phyloP scores from a whole-genome alignment of 495 filamentous ascomycete genomes.

The Neurospora sp. region DNA sequence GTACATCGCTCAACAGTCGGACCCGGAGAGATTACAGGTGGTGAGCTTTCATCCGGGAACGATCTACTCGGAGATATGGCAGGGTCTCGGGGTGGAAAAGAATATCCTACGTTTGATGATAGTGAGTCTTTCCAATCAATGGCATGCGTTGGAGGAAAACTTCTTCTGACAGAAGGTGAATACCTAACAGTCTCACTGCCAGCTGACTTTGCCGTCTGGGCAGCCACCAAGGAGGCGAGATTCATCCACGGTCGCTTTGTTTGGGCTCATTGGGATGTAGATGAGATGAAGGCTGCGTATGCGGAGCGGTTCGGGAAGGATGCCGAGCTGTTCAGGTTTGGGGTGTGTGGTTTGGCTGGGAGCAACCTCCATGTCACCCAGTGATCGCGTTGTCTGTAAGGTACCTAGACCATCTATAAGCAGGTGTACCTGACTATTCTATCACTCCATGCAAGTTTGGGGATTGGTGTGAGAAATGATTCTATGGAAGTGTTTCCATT shows the following conservation, averaged over 20 bases:
- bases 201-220: constrained; percentile 41
- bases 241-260: constrained; percentile 43
- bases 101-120: constrained; percentile 22
- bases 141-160: neutral
- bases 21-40: constrained; percentile 27
- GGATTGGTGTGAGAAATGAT: too few relatives aligned
- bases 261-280: constrained; percentile 43
- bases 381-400: neutral
- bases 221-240: constrained; percentile 34
- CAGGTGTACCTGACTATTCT: too few relatives aligned
- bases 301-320: neutral
- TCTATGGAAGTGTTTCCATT: too few relatives aligned
- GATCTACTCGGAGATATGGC: constrained; percentile 21
- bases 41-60: constrained; percentile 35
- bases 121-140: constrained; percentile 14
- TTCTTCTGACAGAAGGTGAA: neutral
- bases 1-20: constrained; percentile 21
- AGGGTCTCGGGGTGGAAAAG: constrained; percentile 9
- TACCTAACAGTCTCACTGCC: constrained; percentile 27
- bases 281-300: constrained; percentile 26
- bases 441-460: too few relatives aligned
- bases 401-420: too few relatives aligned
- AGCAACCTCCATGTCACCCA: neutral
- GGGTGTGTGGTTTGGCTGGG: neutral
- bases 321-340: neutral